Evolutionary conservation across 23 red algal genomes (phyloP), one percentile per base, ranked within the genome.

Genomic region (Gracilariopsis chorda): DNA sequence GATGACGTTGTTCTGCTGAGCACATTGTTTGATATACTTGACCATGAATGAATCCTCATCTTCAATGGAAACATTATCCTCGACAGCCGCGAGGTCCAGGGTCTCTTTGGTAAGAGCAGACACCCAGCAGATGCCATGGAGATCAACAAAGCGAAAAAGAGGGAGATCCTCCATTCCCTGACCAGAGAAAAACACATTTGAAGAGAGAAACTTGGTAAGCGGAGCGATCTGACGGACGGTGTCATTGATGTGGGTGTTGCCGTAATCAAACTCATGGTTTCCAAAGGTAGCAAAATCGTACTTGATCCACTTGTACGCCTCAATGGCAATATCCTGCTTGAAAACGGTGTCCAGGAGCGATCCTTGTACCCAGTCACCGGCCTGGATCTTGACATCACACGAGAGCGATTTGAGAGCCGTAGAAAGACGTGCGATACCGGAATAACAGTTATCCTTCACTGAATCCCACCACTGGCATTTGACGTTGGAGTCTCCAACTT

Each of bases 231-330:
- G 29, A 30, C 63, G 63, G 1, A 88, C 63, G 28, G 84, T 88
- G n/a, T 71, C 39, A 33, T 88, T 61, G 53, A 88, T 76, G 21
- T 56, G 70, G 16, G 46, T 11, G 46, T 62, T 55, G 0, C 84
- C 84, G 10, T 71, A 69, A 53, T 88, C 70, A 46, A 88, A 88
- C 48, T 88, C 84, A 60, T 88, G 84, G 84, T 88, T 88, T 35
- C 84, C 84, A 51, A 88, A 74, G 2, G 84, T 88, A 17, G 56
- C 84, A 74, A 88, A 69, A 29, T 88, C 84, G 28, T 88, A 88
- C 1, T 76, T 60, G 67, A 88, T 68, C 84, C 64, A 73, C 14
- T 71, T 88, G 64, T 88, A 88, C 9, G 84, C 84, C 27, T 62
- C 47, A 41, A 88, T 77, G 62, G 84, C 84, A 23, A 88, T 73